Percentiles rank a stretch among this genome's conserved stretches.
These are phyloP conservation scores for Rostrohypoxylon terebratum DNA, from an alignment of 495 filamentous ascomycete genomes.

Conservation along the genomic window DNA sequence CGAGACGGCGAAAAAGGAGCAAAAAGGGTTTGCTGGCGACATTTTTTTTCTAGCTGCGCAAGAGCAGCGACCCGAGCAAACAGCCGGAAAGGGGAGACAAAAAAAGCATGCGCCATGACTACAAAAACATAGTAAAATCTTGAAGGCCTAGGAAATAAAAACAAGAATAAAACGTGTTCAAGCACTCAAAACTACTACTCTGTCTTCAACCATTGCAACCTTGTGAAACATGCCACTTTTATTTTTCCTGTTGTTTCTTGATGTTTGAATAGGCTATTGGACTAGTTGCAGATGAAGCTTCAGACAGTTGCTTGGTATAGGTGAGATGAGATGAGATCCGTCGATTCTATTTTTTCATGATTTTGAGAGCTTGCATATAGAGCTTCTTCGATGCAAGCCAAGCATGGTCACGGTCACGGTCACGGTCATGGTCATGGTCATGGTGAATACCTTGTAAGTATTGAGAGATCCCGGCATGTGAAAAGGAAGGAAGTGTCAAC, in stretches of 20 bases:
- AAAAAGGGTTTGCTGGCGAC: constrained; percentile 35
- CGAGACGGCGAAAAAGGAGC: constrained; percentile 23
- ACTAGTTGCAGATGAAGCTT: background rate
- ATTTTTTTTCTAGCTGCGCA: constrained; percentile 20
- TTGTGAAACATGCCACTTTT: background rate
- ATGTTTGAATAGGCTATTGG: constrained; percentile 6
- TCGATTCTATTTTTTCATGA: background rate
- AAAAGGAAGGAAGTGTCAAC: constrained; percentile 23
- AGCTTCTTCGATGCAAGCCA: background rate
- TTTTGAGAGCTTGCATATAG: background rate
- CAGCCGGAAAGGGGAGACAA: constrained; percentile 34
- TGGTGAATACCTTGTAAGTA: background rate
- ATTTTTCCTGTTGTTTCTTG: background rate
- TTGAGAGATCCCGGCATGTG: constrained; percentile 18
- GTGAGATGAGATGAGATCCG: background rate
- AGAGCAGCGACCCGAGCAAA: constrained; percentile 30
- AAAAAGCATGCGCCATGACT: constrained; percentile 49
- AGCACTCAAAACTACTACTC: constrained; percentile 7
- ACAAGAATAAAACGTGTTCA: constrained; percentile 44
- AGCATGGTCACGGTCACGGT: background rate
- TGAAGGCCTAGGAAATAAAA: constrained; percentile 49
- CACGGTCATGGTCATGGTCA: background rate
- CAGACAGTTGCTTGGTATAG: background rate
- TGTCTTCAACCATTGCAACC: constrained; percentile 18
- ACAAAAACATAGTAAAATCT: constrained; percentile 47